Percentiles rank a stretch among this genome's conserved stretches.
Conservation (phyloP, 2,329 filamentous ascomycete species). For the Trematosphaeria pertusa region DNA sequence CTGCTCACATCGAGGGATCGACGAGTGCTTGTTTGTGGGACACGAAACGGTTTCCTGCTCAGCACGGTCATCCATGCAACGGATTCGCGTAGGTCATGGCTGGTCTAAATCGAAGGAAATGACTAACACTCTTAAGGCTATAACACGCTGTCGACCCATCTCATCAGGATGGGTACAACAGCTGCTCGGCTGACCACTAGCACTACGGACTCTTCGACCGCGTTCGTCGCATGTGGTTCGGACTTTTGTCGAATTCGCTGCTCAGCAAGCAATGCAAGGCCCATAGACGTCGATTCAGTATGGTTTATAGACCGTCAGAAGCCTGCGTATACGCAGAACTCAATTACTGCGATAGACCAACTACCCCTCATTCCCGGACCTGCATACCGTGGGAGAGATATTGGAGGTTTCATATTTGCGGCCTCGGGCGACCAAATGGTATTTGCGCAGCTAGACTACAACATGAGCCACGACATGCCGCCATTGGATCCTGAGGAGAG, state of each 20-base stretch:
- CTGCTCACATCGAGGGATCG: conserved; percentile 19
- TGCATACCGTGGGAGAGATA: conserved; percentile 47
- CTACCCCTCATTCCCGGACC: conserved; percentile 25
- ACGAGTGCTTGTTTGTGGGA: conserved; percentile 41
- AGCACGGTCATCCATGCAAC: conserved; percentile 14
- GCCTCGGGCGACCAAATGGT: conserved; percentile 57
- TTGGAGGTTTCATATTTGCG: conserved; percentile 56
- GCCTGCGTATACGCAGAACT: conserved; percentile 37
- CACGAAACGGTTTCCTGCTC: conserved; percentile 44
- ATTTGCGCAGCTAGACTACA: conserved; percentile 55
- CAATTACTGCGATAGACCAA: conserved; percentile 42
- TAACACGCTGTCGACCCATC: background rate
- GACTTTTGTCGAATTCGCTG: conserved; percentile 45
- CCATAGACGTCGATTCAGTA: conserved; percentile 40
- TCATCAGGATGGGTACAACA: conserved; percentile 34
- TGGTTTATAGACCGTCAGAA: conserved; percentile 45
- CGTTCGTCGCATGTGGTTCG: conserved; percentile 48
- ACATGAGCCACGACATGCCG: conserved; percentile 21
- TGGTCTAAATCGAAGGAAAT: too few relatives aligned
- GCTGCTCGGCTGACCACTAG: conserved; percentile 32
- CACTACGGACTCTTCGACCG: conserved; percentile 30
- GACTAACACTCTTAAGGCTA: conserved; percentile 7
- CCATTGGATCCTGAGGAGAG: conserved; percentile 6
- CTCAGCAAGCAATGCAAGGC: conserved; percentile 7
- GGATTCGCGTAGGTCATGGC: conserved; percentile 12